Base-by-base conservation (phyloP, 169 alveolate genomes). In the Cryptosporidium canis region DNA sequence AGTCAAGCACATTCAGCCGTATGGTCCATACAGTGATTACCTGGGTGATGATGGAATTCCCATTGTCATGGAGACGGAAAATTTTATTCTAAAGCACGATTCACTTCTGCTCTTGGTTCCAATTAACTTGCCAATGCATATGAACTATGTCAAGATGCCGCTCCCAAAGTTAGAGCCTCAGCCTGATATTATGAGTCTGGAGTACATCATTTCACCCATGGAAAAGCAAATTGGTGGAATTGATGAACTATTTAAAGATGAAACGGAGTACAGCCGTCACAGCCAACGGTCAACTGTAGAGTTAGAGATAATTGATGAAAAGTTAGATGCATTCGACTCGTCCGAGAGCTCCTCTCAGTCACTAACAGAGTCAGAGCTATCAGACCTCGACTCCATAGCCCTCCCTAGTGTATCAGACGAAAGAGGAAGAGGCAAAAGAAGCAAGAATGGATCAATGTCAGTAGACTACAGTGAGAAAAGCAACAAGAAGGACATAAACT, bases 11-110 rank as follows among this genome's bases (percentile, higher is more conserved):
- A 51, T 51, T 51, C 33, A 21, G 11, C 63, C 63, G 8, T 51
- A 51, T 51, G 27, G 33, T 18, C 24, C 63, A 51, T 51, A 51
- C 9, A 24, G 35, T n/a, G 45, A 70, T 31, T 70, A 70, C 33
- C 47, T 70, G 7, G 55, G 39, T 29, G 66, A 70, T 11, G 53
- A 70, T 31, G 84, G 67, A 27, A 51, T 47, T n/a, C 84, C 84
- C 29, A 11, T 70, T 3, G 53, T 70, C 31, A 24, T 5, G 29
- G 84, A 70, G 33, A 48, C 84, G n/a, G 84, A 70, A 27, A 45
- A 35, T 5, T 35, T 70, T 31, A 37, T 11, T 6, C n/a, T 70
- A 3, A 29, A 24, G 2, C 84, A 70, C 35, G 48, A 47, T 29
- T n/a, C 67, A 0, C 41, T 70, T 7, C n/a, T 35, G 11, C 53